Percentiles rank a stretch among this genome's conserved stretches.
These are phyloP conservation scores for Neoboletus magnificus DNA, from an alignment of 768 basidiomycete genomes.

Conservation along the genomic window DNA sequence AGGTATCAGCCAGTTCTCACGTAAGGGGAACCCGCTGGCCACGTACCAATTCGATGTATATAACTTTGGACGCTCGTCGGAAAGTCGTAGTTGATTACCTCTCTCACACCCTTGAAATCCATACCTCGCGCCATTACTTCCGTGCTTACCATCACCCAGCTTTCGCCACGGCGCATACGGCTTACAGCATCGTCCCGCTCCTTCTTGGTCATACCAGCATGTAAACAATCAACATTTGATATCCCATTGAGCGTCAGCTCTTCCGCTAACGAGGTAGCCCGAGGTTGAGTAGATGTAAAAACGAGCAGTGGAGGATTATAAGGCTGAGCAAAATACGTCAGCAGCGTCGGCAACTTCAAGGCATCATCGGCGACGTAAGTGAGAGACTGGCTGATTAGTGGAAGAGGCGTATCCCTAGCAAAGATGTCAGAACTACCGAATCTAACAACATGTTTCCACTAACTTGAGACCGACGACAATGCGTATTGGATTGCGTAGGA, in stretches of 20 bases:
- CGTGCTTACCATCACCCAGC: conserved; percentile 95
- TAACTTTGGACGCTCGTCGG: conserved; percentile 95
- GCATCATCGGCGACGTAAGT: conserved; percentile 90
- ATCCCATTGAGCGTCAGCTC: conserved; percentile 79
- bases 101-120: conserved; percentile 92
- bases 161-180: conserved; percentile 83
- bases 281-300: conserved; percentile 88
- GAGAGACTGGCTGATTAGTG: conserved; percentile 84
- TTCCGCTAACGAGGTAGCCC: conserved; percentile 74
- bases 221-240: conserved; percentile 81
- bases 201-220: conserved; percentile 84
- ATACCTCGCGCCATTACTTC: conserved; percentile 98
- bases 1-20: conserved; percentile 3
- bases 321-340: conserved; percentile 73
- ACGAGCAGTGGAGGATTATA: conserved; percentile 90
- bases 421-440: conserved; percentile 11
- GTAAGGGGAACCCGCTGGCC: background rate
- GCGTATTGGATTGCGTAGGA: conserved; percentile 83
- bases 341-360: conserved; percentile 89
- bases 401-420: conserved; percentile 85
- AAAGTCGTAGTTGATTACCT: conserved; percentile 97
- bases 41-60: conserved; percentile 86
- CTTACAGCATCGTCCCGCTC: conserved; percentile 83
- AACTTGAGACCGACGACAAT: conserved; percentile 97
- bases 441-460: conserved; percentile 25